Evolutionary conservation across 768 basidiomycete species (phyloP).

Genomic region (Agaricus bisporus): DNA sequence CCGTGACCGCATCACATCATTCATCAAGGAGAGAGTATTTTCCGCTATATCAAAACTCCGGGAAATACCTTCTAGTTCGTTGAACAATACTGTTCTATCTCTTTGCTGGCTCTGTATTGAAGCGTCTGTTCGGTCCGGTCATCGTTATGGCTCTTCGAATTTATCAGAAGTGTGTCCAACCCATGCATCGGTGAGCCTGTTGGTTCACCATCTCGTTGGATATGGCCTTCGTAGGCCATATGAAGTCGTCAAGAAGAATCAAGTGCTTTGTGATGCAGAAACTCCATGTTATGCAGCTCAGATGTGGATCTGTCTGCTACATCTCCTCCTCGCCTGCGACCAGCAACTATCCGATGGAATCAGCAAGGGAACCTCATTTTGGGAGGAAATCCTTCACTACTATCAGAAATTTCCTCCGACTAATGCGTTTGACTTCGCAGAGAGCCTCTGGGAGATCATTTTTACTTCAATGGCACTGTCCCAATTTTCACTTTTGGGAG

Average conservation of each 20-base stretch:
- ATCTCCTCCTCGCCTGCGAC: slow-evolving; percentile 4
- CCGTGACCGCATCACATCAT: background rate
- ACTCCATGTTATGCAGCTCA: slow-evolving; percentile 3
- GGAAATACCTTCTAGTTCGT: background rate
- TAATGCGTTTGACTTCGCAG: slow-evolving; percentile 2
- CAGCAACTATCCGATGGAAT: background rate
- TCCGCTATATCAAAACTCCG: background rate
- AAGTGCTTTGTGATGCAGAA: slow-evolving; percentile 1
- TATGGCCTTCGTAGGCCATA: slow-evolving; percentile 7
- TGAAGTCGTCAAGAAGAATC: background rate
- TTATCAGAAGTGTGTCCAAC: slow-evolving; percentile 1
- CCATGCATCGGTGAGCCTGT: slow-evolving; percentile 2
- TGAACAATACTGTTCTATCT: slow-evolving; percentile 4
- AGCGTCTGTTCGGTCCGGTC: slow-evolving; percentile 3
- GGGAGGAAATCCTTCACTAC: background rate
- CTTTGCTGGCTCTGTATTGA: slow-evolving; percentile 9
- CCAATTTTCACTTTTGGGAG: slow-evolving; percentile 4
- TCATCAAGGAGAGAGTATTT: background rate
- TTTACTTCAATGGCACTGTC: slow-evolving; percentile 7
- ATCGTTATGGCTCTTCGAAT: background rate
- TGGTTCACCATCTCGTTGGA: slow-evolving; percentile 1
- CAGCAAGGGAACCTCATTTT: background rate
- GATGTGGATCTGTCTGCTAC: slow-evolving; percentile 9
- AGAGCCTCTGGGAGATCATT: slow-evolving; percentile 3
- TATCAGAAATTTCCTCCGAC: background rate